Percentiles rank a stretch among this genome's conserved stretches.
phyloP scores from a whole-genome alignment of 257 asterid genomes.

The Solanum lycopersicoides region DNA sequence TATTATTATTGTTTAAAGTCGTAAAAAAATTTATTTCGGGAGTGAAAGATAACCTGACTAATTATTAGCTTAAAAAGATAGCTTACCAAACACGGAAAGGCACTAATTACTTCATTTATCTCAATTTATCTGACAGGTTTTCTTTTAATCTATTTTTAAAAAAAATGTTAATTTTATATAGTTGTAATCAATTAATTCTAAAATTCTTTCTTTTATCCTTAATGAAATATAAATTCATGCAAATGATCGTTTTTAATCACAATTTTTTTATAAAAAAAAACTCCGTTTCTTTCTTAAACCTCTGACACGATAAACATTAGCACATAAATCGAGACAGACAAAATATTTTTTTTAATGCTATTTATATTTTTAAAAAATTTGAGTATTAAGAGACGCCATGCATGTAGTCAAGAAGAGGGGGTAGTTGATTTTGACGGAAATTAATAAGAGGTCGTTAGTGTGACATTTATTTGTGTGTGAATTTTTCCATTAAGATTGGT shows the following conservation, averaged over 20 bases:
- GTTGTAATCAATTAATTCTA: no score
- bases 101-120: background rate
- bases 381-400: background rate
- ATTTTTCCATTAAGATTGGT: background rate
- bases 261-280: background rate
- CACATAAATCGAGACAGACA: no score
- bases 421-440: background rate
- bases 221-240: background rate
- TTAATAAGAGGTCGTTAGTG: background rate
- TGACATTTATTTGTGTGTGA: background rate
- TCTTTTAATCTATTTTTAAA: no score
- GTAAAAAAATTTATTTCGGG: background rate
- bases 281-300: background rate
- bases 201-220: no score
- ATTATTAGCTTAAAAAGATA: background rate
- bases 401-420: slow-evolving; percentile 3
- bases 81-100: background rate
- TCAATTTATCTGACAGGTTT: no score
- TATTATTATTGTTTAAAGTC: background rate
- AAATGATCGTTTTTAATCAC: background rate
- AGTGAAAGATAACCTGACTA: background rate
- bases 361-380: background rate
- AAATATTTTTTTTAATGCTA: background rate
- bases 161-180: no score
- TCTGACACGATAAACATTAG: background rate